Percentiles rank a stretch among this genome's conserved stretches.
Conservation (phyloP, 257 asterid species). For the Plectranthus barbatus region DNA sequence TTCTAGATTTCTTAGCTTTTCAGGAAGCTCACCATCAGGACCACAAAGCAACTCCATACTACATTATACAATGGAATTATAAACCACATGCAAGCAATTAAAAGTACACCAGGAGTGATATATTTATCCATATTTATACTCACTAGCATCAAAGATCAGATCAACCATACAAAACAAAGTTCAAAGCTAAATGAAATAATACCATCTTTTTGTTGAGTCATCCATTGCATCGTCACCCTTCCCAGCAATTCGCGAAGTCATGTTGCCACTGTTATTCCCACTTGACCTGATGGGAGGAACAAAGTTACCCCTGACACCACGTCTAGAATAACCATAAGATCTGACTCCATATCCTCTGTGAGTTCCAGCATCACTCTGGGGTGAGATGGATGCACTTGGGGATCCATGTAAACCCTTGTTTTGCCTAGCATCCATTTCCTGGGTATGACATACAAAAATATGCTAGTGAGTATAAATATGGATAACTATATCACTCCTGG, state of each 20-base stretch:
- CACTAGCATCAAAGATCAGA: neutral
- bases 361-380: slow-evolving; percentile 55
- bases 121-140: slow-evolving; percentile 3
- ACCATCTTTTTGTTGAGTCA: slow-evolving; percentile 89
- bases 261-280: slow-evolving; percentile 57
- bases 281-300: slow-evolving; percentile 83
- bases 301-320: slow-evolving; percentile 91
- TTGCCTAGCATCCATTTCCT: slow-evolving; percentile 95
- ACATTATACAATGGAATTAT: slow-evolving; percentile 17
- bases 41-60: slow-evolving; percentile 89
- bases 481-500: neutral
- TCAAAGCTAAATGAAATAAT: slow-evolving; percentile 1
- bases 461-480: slow-evolving; percentile 2
- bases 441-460: slow-evolving; percentile 17
- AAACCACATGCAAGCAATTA: neutral
- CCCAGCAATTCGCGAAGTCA: slow-evolving; percentile 57
- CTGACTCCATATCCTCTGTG: slow-evolving; percentile 62
- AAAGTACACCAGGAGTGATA: neutral
- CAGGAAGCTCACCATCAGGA: slow-evolving; percentile 98
- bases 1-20: slow-evolving; percentile 86
- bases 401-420: slow-evolving; percentile 69
- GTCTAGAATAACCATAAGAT: slow-evolving; percentile 69
- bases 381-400: slow-evolving; percentile 70
- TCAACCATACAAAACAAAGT: neutral
- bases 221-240: slow-evolving; percentile 82